Percentiles rank a stretch among this genome's conserved stretches.
Conservation (phyloP, 371 early-diverging fungal species). For the Haplosporangium sp. region DNA sequence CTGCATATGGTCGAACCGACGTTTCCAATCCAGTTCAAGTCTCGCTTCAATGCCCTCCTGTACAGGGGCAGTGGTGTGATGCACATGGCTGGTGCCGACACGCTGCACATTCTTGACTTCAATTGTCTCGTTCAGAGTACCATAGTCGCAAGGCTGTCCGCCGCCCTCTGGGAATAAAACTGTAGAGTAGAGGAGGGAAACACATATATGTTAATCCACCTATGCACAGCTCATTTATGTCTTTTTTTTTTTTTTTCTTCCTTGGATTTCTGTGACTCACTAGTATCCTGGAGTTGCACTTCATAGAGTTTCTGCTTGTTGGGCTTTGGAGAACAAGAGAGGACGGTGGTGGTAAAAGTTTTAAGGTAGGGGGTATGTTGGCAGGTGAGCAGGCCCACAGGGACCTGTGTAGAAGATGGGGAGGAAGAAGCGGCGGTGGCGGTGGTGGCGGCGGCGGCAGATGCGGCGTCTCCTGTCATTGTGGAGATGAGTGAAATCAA, state of each 20-base stretch:
- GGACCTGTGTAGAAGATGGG: conserved; percentile 25
- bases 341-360: conserved; percentile 51
- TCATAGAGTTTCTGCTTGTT: conserved; percentile 57
- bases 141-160: conserved; percentile 79
- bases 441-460: neutral
- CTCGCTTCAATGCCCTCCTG: conserved; percentile 62
- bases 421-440: neutral
- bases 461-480: conserved; percentile 11
- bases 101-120: conserved; percentile 71
- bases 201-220: neutral
- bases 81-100: conserved; percentile 71
- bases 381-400: conserved; percentile 59
- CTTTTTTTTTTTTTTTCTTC: neutral
- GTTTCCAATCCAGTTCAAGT: conserved; percentile 73
- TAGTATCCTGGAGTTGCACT: conserved; percentile 58
- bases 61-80: conserved; percentile 65
- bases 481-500: neutral
- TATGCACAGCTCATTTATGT: neutral
- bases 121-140: conserved; percentile 64
- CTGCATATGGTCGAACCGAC: conserved; percentile 84
- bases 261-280: conserved; percentile 17
- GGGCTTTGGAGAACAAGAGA: conserved; percentile 52
- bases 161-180: conserved; percentile 82
- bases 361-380: conserved; percentile 56
- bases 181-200: conserved; percentile 6